Evolutionary conservation across 1,139 yeast genomes (phyloP).

Genomic region (Casaregolazyma lundiana): DNA sequence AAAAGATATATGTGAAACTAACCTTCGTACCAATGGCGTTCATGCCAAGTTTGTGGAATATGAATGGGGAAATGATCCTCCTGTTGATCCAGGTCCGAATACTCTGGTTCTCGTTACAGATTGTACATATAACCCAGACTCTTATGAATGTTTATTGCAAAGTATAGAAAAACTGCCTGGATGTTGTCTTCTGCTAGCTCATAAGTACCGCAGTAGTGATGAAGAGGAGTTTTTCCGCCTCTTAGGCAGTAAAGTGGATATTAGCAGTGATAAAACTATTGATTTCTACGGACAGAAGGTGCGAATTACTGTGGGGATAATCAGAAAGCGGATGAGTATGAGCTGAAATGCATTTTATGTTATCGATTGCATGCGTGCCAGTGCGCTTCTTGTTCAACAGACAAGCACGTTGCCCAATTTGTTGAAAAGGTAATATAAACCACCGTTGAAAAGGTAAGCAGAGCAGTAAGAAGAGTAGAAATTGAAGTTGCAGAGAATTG

Average conservation of each 20-base stretch:
- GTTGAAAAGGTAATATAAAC: no score
- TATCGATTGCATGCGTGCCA: no score
- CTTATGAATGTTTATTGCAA: conserved; percentile 24
- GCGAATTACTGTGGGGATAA: conserved; percentile 7
- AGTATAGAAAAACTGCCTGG: conserved; percentile 19
- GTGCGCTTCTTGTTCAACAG: no score
- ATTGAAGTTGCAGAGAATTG: no score
- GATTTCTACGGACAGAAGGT: conserved; percentile 14
- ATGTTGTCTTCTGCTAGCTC: conserved; percentile 24
- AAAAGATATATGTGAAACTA: conserved; percentile 16
- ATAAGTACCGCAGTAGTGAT: conserved; percentile 26
- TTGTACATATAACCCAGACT: conserved; percentile 30
- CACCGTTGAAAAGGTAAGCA: no score
- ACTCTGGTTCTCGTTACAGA: conserved; percentile 30
- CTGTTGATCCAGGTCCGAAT: conserved; percentile 11
- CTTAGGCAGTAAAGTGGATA: conserved; percentile 2
- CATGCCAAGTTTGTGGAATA: conserved; percentile 13
- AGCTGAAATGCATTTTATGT: not conserved
- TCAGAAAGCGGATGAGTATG: not conserved
- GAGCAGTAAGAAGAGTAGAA: no score
- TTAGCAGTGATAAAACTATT: not conserved
- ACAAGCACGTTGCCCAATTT: no score
- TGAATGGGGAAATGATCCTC: conserved; percentile 16
- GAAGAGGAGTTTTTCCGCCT: conserved; percentile 24
- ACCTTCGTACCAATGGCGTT: conserved; percentile 9